These are phyloP conservation scores for Fusarium marasasianum DNA, from an alignment of 2,329 filamentous ascomycete genomes.

Conservation along the genomic window DNA sequence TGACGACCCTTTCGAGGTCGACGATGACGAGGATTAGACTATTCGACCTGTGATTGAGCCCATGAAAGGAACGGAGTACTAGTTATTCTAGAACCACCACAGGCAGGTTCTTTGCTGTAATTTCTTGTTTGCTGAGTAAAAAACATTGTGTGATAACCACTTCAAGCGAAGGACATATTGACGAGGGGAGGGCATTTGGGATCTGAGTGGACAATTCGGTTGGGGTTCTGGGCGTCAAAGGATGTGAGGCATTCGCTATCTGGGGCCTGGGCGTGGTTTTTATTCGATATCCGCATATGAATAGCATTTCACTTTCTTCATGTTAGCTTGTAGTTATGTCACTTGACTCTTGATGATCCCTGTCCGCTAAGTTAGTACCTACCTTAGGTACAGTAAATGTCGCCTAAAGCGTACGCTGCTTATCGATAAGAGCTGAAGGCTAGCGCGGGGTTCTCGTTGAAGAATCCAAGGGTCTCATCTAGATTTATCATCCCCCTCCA, in stretches of 20 bases:
- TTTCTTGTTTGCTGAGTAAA: slow-evolving; percentile 15
- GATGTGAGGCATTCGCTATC: slow-evolving; percentile 21
- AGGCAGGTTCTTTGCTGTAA: slow-evolving; percentile 1
- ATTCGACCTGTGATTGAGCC: background rate
- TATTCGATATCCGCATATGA: slow-evolving; percentile 22
- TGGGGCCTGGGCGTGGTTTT: background rate
- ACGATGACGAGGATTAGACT: slow-evolving; percentile 52
- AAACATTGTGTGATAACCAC: slow-evolving; percentile 3
- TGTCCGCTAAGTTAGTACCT: background rate
- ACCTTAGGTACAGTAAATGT: background rate
- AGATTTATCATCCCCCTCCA: slow-evolving; percentile 34
- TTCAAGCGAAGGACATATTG: background rate
- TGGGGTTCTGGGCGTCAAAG: slow-evolving; percentile 22
- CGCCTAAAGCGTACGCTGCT: background rate
- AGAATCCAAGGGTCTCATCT: slow-evolving; percentile 4
- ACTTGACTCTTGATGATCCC: background rate
- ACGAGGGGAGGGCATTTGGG: background rate
- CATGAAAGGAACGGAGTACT: slow-evolving; percentile 2
- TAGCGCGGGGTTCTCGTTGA: slow-evolving; percentile 34
- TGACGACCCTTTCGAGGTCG: slow-evolving; percentile 59
- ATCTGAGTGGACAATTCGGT: slow-evolving; percentile 15
- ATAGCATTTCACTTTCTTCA: background rate
- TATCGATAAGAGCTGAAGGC: slow-evolving; percentile 38
- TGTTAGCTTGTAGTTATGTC: background rate
- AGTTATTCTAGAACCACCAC: background rate